A percentile compares a stretch with the other conserved stretches of the same genome.
These are phyloP conservation scores for Claviceps sp. DNA, from an alignment of 2,329 filamentous ascomycete species.

Conservation along the genomic window DNA sequence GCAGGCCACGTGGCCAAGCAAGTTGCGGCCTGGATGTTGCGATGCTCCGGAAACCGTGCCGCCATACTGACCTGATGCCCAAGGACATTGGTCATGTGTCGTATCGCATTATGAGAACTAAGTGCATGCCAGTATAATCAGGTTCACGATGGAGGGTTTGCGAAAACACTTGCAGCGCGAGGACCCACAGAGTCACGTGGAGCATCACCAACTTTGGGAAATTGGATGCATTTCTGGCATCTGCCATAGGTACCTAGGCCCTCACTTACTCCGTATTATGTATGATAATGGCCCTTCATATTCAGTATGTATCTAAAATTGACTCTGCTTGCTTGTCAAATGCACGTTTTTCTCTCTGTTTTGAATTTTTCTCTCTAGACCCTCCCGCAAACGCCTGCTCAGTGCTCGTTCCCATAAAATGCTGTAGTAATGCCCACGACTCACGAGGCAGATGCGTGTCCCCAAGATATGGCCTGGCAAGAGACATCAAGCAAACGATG, in stretches of 20 bases:
- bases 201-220: not conserved
- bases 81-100: conserved; percentile 31
- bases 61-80: conserved; percentile 30
- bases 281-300: not conserved
- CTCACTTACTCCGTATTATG: not conserved
- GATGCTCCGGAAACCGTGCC: conserved; percentile 23
- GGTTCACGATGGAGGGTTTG: not conserved
- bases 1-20: conserved; percentile 10
- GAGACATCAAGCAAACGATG: not conserved
- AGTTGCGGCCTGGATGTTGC: conserved; percentile 12
- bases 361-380: not conserved
- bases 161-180: not conserved
- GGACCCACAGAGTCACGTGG: conserved; percentile 7
- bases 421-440: not conserved
- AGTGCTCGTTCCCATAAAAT: not conserved
- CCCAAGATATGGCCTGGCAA: not conserved
- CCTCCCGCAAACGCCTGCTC: not conserved
- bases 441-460: not conserved
- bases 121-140: not conserved
- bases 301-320: not conserved
- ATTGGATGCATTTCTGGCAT: not conserved
- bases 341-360: not conserved
- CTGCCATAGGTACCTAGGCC: no score
- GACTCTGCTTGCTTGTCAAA: not conserved
- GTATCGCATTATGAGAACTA: conserved; percentile 18